Base-by-base conservation (phyloP, 176 grass and related monocot species). In the Dactylis glomerata region DNA sequence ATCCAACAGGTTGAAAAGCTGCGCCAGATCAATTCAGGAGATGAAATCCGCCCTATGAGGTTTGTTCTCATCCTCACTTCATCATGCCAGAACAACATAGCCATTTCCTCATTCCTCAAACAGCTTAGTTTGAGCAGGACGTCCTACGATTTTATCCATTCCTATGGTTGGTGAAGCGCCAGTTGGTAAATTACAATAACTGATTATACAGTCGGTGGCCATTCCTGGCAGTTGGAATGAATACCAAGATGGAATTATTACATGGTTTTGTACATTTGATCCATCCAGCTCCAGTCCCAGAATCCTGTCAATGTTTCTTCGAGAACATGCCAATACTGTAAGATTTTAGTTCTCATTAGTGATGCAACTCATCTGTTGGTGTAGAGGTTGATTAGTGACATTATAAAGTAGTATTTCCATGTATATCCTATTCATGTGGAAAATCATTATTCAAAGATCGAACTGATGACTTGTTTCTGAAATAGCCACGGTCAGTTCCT, bases 1-100 rank as follows among this genome's bases (percentile, higher is more conserved):
- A 85, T 87, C 68, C 61, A 93, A 62, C 85, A 93, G 63, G 62
- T 85, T 42, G 91, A 90, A 55, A 78, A 93, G 36, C 84, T 93
- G 87, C 62, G 82, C 45, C 82, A 58, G 87, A 90, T 81, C 87
- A 90, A 58, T 75, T 90, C 70, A 67, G 88, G 81, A 81, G 85
- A 56, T 77, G 85, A 68, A 90, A 90, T 49, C 85, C 77, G 23
- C 87, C 87, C 73, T 85, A 90, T 70, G 90, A 90, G 85, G 87
- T 93, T 40, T 20, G n/a, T 40, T 87, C 75, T 28, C 44, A 68
- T 45, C 26, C n/a, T 45, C 40, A 73, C 42, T 24, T 83, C 22
- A 22, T 83, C 42, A 68, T 52, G 46, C 30, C 11, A 19, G 45
- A 30, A 70, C 16, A 20, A 5, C 30, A 34, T 22, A 28, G 64